A percentile compares a stretch with the other conserved stretches of the same genome.
Conservation (phyloP, 495 filamentous ascomycete species). For the Antarctomyces pellizariae region DNA sequence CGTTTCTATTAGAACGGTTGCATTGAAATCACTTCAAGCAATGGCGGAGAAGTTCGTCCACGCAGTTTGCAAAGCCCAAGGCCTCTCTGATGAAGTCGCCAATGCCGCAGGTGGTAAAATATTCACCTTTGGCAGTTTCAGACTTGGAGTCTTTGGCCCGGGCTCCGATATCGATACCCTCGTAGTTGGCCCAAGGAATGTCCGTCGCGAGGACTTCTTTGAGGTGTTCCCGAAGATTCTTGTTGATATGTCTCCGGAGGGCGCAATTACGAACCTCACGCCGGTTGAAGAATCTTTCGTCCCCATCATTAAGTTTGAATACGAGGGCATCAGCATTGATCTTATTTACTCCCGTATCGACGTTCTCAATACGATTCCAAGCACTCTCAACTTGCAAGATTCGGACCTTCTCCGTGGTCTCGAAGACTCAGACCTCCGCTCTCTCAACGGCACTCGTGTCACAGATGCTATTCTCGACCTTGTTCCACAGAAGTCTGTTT, state of each 20-base stretch:
- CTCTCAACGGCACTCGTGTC: constrained; percentile 80
- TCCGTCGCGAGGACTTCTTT: constrained; percentile 77
- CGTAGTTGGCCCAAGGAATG: constrained; percentile 70
- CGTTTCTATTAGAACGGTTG: constrained; percentile 12
- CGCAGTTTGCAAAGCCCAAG: constrained; percentile 39
- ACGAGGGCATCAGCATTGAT: constrained; percentile 80
- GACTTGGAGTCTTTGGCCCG: constrained; percentile 81
- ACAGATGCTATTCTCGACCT: constrained; percentile 75
- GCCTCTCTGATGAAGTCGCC: constrained; percentile 48
- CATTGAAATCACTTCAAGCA: constrained; percentile 47
- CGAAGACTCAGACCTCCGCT: constrained; percentile 65
- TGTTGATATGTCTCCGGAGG: constrained; percentile 41
- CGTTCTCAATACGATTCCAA: constrained; percentile 40
- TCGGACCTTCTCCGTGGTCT: constrained; percentile 67
- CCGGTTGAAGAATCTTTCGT: constrained; percentile 76
- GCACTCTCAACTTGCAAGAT: constrained; percentile 51
- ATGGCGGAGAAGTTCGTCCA: constrained; percentile 70
- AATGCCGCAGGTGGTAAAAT: constrained; percentile 71
- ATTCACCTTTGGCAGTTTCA: constrained; percentile 86
- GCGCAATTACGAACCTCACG: constrained; percentile 64
- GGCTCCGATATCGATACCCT: constrained; percentile 96
- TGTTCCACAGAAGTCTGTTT: constrained; percentile 73
- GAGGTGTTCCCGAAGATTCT: constrained; percentile 59
- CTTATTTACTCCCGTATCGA: constrained; percentile 71
- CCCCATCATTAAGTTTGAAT: constrained; percentile 87